phyloP scores from a whole-genome alignment of 2,329 filamentous ascomycete genomes.

The Sclerotinia sclerotiorum region DNA sequence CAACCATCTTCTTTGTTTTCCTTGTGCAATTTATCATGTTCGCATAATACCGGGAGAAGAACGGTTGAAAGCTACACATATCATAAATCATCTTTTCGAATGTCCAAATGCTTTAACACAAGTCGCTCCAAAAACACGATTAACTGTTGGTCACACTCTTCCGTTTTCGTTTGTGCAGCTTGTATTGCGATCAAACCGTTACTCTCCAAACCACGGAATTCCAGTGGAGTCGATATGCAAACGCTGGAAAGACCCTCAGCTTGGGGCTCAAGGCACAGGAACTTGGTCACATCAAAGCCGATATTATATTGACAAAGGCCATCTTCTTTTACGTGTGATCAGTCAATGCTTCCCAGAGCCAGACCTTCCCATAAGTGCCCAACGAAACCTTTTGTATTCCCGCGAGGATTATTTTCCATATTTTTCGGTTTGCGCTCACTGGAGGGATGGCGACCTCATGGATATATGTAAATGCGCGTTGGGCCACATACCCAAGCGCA shows the following conservation, averaged over 20 bases:
- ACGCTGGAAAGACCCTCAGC: slow-evolving; percentile 48
- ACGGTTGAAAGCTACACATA: slow-evolving; percentile 51
- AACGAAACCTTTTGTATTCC: slow-evolving; percentile 58
- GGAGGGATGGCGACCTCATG: slow-evolving; percentile 61
- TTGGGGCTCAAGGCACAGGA: slow-evolving; percentile 41
- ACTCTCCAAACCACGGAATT: slow-evolving; percentile 50
- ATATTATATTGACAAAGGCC: slow-evolving; percentile 53
- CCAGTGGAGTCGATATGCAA: slow-evolving; percentile 48
- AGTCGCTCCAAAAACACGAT: slow-evolving; percentile 52
- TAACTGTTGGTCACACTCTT: slow-evolving; percentile 55
- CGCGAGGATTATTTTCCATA: slow-evolving; percentile 61
- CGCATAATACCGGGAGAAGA: slow-evolving; percentile 55
- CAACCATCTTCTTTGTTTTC: slow-evolving; percentile 58
- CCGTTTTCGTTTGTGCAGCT: slow-evolving; percentile 61
- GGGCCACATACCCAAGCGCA: slow-evolving; percentile 52
- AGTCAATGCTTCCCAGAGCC: slow-evolving; percentile 54
- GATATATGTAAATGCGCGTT: slow-evolving; percentile 61
- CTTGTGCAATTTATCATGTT: slow-evolving; percentile 55
- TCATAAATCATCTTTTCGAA: slow-evolving; percentile 56
- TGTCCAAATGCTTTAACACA: slow-evolving; percentile 55
- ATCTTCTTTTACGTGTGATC: slow-evolving; percentile 58
- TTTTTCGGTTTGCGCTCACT: slow-evolving; percentile 62
- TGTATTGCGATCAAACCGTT: slow-evolving; percentile 50
- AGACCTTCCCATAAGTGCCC: slow-evolving; percentile 51
- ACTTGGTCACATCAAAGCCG: slow-evolving; percentile 55